Evolutionary conservation across 192 early-diverging fungal species (phyloP).

Genomic region (Chytriomyces hyalinus): DNA sequence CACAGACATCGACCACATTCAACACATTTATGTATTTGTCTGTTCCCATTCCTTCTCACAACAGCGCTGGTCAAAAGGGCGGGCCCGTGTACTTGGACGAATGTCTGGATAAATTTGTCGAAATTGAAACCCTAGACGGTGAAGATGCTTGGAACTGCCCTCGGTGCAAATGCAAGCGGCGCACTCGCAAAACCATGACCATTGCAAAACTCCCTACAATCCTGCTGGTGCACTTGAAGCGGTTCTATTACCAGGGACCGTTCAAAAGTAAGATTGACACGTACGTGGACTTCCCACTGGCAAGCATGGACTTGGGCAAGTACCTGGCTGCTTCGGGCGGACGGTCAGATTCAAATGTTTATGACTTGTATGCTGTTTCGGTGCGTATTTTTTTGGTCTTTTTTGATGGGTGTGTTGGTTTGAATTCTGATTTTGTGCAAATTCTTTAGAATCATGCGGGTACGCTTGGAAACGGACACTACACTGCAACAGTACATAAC

Average conservation of each 20-base stretch:
- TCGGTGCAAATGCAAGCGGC: constrained; percentile 72
- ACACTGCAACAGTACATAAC: constrained; percentile 78
- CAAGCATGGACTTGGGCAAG: constrained; percentile 47
- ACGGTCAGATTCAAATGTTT: constrained; percentile 64
- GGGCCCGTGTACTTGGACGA: constrained; percentile 73
- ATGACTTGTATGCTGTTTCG: constrained; percentile 77
- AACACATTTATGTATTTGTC: constrained; percentile 91
- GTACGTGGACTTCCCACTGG: constrained; percentile 81
- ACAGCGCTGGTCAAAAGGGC: constrained; percentile 39
- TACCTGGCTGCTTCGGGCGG: constrained; percentile 41
- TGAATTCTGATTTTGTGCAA: neutral
- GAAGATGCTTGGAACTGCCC: constrained; percentile 93
- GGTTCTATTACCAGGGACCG: constrained; percentile 90
- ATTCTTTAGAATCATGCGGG: constrained; percentile 73
- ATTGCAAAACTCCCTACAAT: constrained; percentile 85
- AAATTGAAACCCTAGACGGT: constrained; percentile 85
- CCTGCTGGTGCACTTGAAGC: constrained; percentile 91
- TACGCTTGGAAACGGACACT: constrained; percentile 81
- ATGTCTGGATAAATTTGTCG: constrained; percentile 85
- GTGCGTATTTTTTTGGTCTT: constrained; percentile 34
- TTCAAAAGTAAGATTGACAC: constrained; percentile 93
- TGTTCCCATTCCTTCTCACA: constrained; percentile 77
- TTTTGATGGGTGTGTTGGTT: neutral
- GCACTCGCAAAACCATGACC: constrained; percentile 76
- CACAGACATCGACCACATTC: constrained; percentile 81